Base-by-base conservation (phyloP, 768 basidiomycete species). In the Mycena amicta region DNA sequence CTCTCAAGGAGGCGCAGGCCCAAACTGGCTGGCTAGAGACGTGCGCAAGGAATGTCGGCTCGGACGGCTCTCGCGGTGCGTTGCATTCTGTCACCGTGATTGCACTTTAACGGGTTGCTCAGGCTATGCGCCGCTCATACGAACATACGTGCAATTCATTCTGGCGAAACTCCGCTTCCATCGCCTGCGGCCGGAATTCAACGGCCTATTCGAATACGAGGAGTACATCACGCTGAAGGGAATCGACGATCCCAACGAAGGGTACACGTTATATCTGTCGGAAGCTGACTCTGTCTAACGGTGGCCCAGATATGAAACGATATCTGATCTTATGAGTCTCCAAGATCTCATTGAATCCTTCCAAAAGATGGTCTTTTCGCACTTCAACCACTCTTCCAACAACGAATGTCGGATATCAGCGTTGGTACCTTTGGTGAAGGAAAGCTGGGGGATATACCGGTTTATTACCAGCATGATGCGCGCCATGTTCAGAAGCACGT, bases 291-390 rank as follows among this genome's bases (percentile, higher is more conserved):
- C 50, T 51, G 58, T 69, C 60, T 64, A 60, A 53, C 26, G 40
- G 43, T 41, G 27, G 43, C 28, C 16, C 67, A 98, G 96, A 52
- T 99, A 97, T 67, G 97, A 99, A 74, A 98, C 95, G 0, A 99
- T 99, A 67, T 88, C 88, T 26, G 97, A 99, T 72, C 85, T 99
- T 30, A 98, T 98, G 97, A 89, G 86, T 18, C 78, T 99, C 53
- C 97, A 99, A 79, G 97, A 99, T 70, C 95, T 98, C 71, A 98
- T 99, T 55, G 97, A 99, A 70, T 92, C 94, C 3, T 98, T 99
- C 79, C 95, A 99, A 70, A 95, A 95, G 75, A 89, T 96, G 80
- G 88, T 98, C 57, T 98, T 99, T 69, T 88, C 95, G 8, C 92
- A 95, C 73, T 98, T 99, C 78, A 82, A 87, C 54, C 85, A 89